Base-by-base conservation (phyloP, 108 stramenopile species). In the Nitzschia palea region DNA sequence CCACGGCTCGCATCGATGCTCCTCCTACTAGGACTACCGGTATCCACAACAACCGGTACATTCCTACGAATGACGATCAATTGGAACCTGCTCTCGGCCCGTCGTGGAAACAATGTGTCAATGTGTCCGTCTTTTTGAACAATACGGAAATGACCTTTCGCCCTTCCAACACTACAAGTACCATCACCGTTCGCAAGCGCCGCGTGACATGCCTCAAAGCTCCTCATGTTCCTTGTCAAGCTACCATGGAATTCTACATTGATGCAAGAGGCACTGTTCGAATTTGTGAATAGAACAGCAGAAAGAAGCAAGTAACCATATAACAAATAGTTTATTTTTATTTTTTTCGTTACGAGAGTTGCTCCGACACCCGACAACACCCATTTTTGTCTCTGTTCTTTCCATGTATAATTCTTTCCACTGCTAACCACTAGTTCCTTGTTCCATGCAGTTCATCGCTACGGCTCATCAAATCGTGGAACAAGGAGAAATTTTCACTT, bases 71-170 rank as follows among this genome's bases (percentile, higher is more conserved):
- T 20, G 32, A 35, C 0, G 37, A 22, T 37, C 58, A 29, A 30
- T 42, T 64, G 48, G 54, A 51, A 56, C 89, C 89, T 5, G 84
- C 86, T 5, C 58, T 91, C 58, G 89, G 89, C 34, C 66, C 88
- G 68, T 65, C 73, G 22, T 91, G 89, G 89, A 73, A 83, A 3
- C 76, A 86, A 72, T 91, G 86, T 63, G 76, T 91, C 53, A 82
- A 82, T 50, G 55, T 72, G 37, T 67, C 84, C 40, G 79, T 62
- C 40, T 81, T 83, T 53, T 40, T 71, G 17, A 48, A 12, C 18
- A 20, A 12, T 10, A 20, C 47, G 4, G 18, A 48, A 18, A 20
- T 20, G 17, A 48, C 9, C 44, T 26, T 26, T 25, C 44, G 30
- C 27, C 1, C 35, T 32, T 33, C 15, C 33, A 29, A 31, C n/a